These are phyloP conservation scores for Yamadazyma kitorensis DNA, from an alignment of 805 yeast species.

Conservation along the genomic window DNA sequence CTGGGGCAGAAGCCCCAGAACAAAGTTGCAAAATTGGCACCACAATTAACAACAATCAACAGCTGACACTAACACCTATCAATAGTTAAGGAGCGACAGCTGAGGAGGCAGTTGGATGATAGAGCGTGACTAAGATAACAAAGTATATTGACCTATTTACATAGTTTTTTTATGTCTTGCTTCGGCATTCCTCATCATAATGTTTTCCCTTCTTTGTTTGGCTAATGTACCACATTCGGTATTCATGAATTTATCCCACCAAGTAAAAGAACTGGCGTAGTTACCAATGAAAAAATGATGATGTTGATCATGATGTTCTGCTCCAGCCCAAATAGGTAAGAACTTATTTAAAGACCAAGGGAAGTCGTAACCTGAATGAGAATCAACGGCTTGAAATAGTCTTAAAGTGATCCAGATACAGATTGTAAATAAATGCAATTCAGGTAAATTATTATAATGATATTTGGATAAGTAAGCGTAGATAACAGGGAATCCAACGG, in stretches of 20 bases:
- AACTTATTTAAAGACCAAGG: conserved; percentile 94
- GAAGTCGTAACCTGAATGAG: conserved; percentile 97
- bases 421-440: conserved; percentile 83
- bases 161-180: conserved; percentile 15
- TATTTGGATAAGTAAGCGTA: conserved; percentile 70
- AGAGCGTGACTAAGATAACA: too few species aligned
- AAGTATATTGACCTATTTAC: not conserved
- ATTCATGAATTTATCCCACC: conserved; percentile 87
- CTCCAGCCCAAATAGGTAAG: conserved; percentile 97
- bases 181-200: conserved; percentile 57
- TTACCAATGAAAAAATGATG: conserved; percentile 95
- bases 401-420: conserved; percentile 84
- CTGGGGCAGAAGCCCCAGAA: too few species aligned
- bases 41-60: too few species aligned
- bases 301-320: conserved; percentile 96
- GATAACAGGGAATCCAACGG: conserved; percentile 90
- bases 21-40: too few species aligned
- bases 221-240: conserved; percentile 92
- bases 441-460: conserved; percentile 19
- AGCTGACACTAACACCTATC: too few species aligned
- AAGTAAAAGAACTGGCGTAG: conserved; percentile 91
- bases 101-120: conserved; percentile 4
- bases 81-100: too few species aligned
- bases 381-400: conserved; percentile 93
- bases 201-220: conserved; percentile 66